These are phyloP conservation scores for Rhytidiadelphus loreus DNA, from an alignment of 225 moss, liverwort and hornwort genomes.

Conservation along the genomic window DNA sequence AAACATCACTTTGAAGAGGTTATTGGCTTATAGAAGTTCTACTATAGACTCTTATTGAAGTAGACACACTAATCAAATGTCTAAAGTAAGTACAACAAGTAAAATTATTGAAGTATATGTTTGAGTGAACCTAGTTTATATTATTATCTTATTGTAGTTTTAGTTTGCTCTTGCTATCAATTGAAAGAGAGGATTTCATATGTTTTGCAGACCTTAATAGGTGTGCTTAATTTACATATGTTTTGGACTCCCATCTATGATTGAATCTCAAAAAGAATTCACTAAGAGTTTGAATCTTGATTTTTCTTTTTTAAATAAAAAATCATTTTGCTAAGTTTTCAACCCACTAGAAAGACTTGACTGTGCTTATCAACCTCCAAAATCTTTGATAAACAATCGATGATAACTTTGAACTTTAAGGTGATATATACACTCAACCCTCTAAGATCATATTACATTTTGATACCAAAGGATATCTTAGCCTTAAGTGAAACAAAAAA, in stretches of 20 bases:
- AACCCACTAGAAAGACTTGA: neutral
- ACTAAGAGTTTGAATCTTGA: neutral
- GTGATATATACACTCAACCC: neutral
- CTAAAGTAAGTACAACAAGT: neutral
- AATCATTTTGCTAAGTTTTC: neutral
- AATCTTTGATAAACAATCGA: neutral
- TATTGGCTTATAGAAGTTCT: too few relatives aligned
- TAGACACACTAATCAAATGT: neutral
- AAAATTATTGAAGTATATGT: neutral
- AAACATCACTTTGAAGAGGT: too few relatives aligned
- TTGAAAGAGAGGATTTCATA: neutral
- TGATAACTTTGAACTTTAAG: neutral
- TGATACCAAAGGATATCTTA: neutral
- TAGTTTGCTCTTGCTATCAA: neutral
- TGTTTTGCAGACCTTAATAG: neutral
- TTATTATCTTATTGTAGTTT: neutral
- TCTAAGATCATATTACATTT: neutral
- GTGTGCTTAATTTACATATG: neutral
- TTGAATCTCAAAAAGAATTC: neutral
- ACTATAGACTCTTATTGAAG: too few relatives aligned
- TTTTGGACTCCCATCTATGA: neutral
- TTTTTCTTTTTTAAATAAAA: neutral
- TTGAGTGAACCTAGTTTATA: too few relatives aligned
- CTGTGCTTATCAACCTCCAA: neutral
- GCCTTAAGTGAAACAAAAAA: neutral